Base-by-base conservation (phyloP, 2,329 filamentous ascomycete genomes). In the Xylaria sp. region DNA sequence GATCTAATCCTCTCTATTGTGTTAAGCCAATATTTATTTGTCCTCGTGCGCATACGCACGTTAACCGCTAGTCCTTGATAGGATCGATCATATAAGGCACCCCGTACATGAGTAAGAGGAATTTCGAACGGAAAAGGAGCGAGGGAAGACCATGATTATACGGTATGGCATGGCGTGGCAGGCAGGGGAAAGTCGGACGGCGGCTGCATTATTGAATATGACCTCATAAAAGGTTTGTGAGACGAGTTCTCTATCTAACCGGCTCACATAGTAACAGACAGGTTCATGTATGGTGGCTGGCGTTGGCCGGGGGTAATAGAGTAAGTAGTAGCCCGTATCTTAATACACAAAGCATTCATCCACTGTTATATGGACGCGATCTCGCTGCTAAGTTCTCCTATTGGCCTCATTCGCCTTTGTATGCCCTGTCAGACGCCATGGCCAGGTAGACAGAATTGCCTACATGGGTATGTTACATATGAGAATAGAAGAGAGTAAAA, bases 291-390 rank as follows among this genome's bases (percentile, higher is more conserved):
- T 35, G n/a, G 37, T 1, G 21, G 16, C 16, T 3, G 32, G 51
- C 42, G 64, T 55, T 42, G 16, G 50, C n/a, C 23, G 16, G 40
- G 18, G 21, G 42, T 10, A 62, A 66, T 66, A 66, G 58, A 66
- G 35, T 18, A 8, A 66, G 35, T 18, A 8, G 29, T 58, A 50
- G 57, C 55, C 48, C 37, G 25, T 42, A 48, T 54, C 18, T 29
- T 66, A 66, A 66, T 66, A 55, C 48, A 55, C 48, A 60, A 55
- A 66, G 35, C 9, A 57, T 50, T 29, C 16, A 44, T 44, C 40
- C 40, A 18, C 40, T 44, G 5, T 44, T 44, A 44, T 18, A 1
- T n/a, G 5, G 4, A 5, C 16, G n/a, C 40, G 18, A 44, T 5
- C 6, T 44, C 8, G 18, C 16, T 0, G n/a, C 18, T 44, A 6